Evolutionary conservation across 805 yeast species (phyloP).

Genomic region (Monosporozyma unispora): DNA sequence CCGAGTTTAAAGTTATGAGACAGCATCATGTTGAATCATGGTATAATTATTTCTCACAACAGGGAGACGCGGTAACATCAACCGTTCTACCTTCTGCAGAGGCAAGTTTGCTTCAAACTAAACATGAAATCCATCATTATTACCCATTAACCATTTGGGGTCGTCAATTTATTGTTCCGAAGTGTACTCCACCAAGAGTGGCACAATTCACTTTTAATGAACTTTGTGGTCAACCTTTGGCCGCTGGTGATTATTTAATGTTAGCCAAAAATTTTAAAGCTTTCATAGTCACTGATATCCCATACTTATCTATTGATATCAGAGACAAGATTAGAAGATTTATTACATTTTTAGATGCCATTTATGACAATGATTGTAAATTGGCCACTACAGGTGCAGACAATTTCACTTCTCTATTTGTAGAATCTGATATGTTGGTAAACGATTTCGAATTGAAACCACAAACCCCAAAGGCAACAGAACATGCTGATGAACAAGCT

Average conservation of each 20-base stretch:
- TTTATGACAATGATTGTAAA: slow-evolving; percentile 82
- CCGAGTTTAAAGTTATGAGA: slow-evolving; percentile 42
- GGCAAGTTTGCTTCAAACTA: not conserved
- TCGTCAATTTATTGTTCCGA: slow-evolving; percentile 65
- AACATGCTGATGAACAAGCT: not conserved
- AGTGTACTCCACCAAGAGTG: slow-evolving; percentile 64
- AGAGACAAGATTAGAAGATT: slow-evolving; percentile 85
- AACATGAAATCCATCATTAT: slow-evolving; percentile 6
- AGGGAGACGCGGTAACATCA: not conserved
- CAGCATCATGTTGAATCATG: slow-evolving; percentile 59
- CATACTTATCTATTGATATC: slow-evolving; percentile 65
- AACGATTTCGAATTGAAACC: slow-evolving; percentile 30
- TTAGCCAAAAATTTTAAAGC: slow-evolving; percentile 68
- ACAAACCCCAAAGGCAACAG: not conserved
- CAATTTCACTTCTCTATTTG: slow-evolving; percentile 75
- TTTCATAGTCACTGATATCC: slow-evolving; percentile 88
- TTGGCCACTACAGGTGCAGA: slow-evolving; percentile 86
- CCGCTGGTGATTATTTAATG: slow-evolving; percentile 90
- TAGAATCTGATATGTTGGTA: slow-evolving; percentile 58
- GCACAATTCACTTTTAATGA: slow-evolving; percentile 86
- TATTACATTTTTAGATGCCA: slow-evolving; percentile 91
- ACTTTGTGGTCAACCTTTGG: slow-evolving; percentile 76
- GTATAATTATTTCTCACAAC: slow-evolving; percentile 71
- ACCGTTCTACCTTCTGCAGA: not conserved
- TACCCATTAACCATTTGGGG: slow-evolving; percentile 72